Base-by-base conservation (phyloP, 2,329 filamentous ascomycete species). In the Aspergillus viridinutans region DNA sequence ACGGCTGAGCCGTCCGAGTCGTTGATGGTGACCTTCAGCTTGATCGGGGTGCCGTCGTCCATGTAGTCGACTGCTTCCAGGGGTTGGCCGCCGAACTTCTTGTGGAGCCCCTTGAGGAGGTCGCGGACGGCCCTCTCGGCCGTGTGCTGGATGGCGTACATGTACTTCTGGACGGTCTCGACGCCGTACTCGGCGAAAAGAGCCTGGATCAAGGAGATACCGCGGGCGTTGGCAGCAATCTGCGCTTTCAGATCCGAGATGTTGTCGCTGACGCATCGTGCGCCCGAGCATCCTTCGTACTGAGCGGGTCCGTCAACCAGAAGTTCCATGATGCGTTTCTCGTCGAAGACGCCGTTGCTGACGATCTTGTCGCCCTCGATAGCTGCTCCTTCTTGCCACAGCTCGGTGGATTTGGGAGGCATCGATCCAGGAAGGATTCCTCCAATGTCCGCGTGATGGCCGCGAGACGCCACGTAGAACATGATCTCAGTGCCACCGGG, bases 211-310 rank as follows among this genome's bases (percentile, higher is more conserved):
- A 93, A 78, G 38, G 85, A 86, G 67, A 93, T 93, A 8, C 91
- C 91, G 64, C 92, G 92, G 65, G 91, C 88, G 67, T 96, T 95
- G 12, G 90, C 90, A 0, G 91, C 90, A 12, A 94, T 87, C 69
- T 95, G 90, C 0, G 91, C 91, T 72, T 92, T 92, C 43, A 96
- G 80, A 69, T 95, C 91, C 53, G 90, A 92, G 62, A 95, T 80
- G 69, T 95, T 95, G 72, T 96, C 91, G 9, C 84, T 85, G 1
- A 95, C 78, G 68, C 90, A 91, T 47, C 90, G 80, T 0, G 90
- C 92, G 2, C 90, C 90, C 54, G 84, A 87, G 74, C 90, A 94
- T 1, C 89, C 90, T 0, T 86, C 85, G 62, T 89, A 86, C 64
- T 87, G 80, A 0, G 89, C 88, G 0, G 91, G 90, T 61, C 92